Percentiles rank a stretch among this genome's conserved stretches.
Evolutionary conservation across 371 early-diverging fungal genomes (phyloP).

Genomic region (Mortierella sp.): DNA sequence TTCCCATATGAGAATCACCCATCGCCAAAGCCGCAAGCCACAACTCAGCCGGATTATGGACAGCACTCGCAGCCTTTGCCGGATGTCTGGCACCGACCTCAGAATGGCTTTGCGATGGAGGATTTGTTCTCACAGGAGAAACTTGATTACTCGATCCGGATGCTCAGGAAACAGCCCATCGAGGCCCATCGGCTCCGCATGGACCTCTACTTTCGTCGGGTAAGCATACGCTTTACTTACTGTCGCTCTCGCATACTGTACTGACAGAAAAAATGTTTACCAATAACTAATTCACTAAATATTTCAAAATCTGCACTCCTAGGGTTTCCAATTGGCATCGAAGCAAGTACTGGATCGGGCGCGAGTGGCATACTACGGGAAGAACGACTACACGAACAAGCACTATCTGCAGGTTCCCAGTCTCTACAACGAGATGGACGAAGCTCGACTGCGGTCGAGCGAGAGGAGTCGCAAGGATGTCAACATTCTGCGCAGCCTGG

Average conservation of each 20-base stretch:
- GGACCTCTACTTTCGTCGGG: constrained; percentile 6
- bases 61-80: not conserved
- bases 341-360: constrained; percentile 8
- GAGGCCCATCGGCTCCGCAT: not conserved
- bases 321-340: constrained; percentile 4
- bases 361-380: not conserved
- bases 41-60: not conserved
- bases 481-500: not conserved
- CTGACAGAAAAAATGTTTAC: too few species aligned
- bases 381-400: not conserved
- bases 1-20: not conserved
- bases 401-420: not conserved
- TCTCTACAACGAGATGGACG: constrained; percentile 1
- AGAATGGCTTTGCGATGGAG: not conserved
- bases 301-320: too few species aligned
- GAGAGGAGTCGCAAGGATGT: not conserved
- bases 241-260: not conserved
- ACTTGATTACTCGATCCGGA: constrained; percentile 3
- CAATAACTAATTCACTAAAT: too few species aligned
- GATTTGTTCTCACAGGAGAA: constrained; percentile 15
- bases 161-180: not conserved
- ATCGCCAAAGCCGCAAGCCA: not conserved
- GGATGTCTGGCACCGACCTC: constrained; percentile 13
- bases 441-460: not conserved
- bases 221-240: not conserved